Percentiles rank a stretch among this genome's conserved stretches.
phyloP scores from a whole-genome alignment of 805 yeast genomes.

The Zygosaccharomyces gambellarensis region DNA sequence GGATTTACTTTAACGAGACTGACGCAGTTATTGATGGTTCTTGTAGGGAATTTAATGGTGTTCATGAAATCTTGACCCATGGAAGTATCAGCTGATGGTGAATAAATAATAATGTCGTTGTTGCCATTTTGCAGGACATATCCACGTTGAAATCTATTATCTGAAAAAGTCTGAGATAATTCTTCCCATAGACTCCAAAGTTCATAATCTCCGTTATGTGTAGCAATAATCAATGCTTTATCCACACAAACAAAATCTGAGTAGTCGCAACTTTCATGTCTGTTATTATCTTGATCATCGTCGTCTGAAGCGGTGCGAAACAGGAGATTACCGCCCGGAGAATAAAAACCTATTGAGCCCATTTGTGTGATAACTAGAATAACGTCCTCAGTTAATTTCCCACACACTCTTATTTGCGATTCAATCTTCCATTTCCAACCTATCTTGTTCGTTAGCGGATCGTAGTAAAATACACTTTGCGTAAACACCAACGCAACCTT shows the following conservation, averaged over 20 bases:
- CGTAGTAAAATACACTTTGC: slow-evolving; percentile 18
- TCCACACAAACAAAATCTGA: slow-evolving; percentile 17
- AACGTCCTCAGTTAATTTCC: slow-evolving; percentile 17
- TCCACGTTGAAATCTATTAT: slow-evolving; percentile 22
- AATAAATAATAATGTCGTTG: slow-evolving; percentile 30
- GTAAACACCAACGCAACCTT: slow-evolving; percentile 17
- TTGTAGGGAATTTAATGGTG: slow-evolving; percentile 29
- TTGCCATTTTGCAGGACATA: slow-evolving; percentile 23
- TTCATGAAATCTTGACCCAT: slow-evolving; percentile 20
- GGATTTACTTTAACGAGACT: slow-evolving; percentile 24
- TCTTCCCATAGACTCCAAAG: slow-evolving; percentile 31
- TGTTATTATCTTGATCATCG: slow-evolving; percentile 7
- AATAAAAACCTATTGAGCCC: slow-evolving; percentile 22
- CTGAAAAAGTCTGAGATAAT: slow-evolving; percentile 15
- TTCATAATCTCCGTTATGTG: slow-evolving; percentile 24
- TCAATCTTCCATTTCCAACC: slow-evolving; percentile 13
- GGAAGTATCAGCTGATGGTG: slow-evolving; percentile 24
- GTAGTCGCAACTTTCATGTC: slow-evolving; percentile 7
- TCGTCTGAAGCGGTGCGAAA: slow-evolving; percentile 24
- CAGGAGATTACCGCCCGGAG: slow-evolving; percentile 28
- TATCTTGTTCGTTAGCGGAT: slow-evolving; percentile 14
- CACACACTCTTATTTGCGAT: slow-evolving; percentile 20
- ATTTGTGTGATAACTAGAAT: slow-evolving; percentile 21
- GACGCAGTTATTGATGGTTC: slow-evolving; percentile 29
- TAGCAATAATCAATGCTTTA: slow-evolving; percentile 14